Evolutionary conservation across 176 grass and related monocot species (phyloP), one percentile per base, ranked within the genome.

Genomic region (Carex scoparia): DNA sequence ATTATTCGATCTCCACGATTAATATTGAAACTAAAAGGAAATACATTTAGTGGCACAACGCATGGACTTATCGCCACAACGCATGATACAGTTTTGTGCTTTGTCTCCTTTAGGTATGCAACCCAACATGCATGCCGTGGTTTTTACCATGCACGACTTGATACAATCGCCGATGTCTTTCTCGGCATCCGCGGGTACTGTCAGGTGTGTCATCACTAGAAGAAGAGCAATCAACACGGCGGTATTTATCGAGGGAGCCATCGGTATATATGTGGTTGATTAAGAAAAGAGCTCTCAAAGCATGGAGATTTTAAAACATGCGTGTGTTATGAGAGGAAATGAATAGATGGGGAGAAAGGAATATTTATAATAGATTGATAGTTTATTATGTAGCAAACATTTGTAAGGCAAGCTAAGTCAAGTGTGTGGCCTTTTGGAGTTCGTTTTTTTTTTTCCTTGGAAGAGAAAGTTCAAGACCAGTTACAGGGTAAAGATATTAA

Each of bases 41-140:
- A 63, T 0, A 56, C 69, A 85, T 49, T 11, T 60, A 46, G 3
- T 14, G 11, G 38, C 27, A 11, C 84, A 85, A 28, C 30, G 3
- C 10, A 85, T 28, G 35, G 51, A 31, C 56, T 60, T 76, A 9
- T 85, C 56, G 7, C 84, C 40, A 9, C 84, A 85, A 62, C 56
- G 23, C 69, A 77, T 75, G 15, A 85, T 75, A 55, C 84, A 85
- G 4, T 10, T 51, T 7, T 48, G 56, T n/a, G 49, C 69, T 15
- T 64, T 49, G 5, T 61, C 12, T 46, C 46, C 48, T 85, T 76
- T 70, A 1, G 55, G 0, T 27, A 51, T 5, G 51, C 84, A 85
- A 4, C 27, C 5, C 48, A 78, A 30, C 53, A 40, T 60, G 55
- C 84, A 85, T 0, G 65, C 19, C 9, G 65, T 61, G 14, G 14